Conservation (phyloP, 257 asterid species). For the Misopates orontium region DNA sequence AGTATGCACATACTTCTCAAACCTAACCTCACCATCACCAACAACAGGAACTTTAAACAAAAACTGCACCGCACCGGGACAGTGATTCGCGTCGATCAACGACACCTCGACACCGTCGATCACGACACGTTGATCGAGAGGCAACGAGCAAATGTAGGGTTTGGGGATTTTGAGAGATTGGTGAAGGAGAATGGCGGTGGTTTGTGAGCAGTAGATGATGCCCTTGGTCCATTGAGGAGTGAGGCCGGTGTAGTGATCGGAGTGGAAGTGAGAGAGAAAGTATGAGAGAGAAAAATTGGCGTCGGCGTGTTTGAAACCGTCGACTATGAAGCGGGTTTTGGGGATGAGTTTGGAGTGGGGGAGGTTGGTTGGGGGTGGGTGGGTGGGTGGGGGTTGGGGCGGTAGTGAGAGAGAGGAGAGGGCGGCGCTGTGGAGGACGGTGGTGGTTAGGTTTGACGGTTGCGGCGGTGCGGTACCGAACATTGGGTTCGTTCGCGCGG, state of each 20-base stretch:
- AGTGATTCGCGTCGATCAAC: constrained; percentile 82
- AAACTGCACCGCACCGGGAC: constrained; percentile 95
- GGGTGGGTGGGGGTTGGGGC: constrained; percentile 39
- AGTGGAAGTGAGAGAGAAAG: constrained; percentile 95
- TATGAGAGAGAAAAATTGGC: constrained; percentile 66
- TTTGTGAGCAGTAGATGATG: constrained; percentile 67
- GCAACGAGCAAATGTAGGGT: constrained; percentile 50
- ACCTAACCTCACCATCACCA: constrained; percentile 31
- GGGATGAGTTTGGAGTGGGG: constrained; percentile 80
- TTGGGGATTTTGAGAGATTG: constrained; percentile 59
- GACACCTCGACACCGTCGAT: constrained; percentile 69
- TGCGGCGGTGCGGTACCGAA: constrained; percentile 40
- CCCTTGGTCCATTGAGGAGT: constrained; percentile 74
- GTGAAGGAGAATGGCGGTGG: constrained; percentile 68
- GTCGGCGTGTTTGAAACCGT: constrained; percentile 69
- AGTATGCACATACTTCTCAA: constrained; percentile 82
- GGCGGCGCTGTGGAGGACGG: constrained; percentile 54
- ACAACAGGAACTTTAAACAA: constrained; percentile 60
- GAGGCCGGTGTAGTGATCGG: constrained; percentile 90
- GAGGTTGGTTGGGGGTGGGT: constrained; percentile 46
- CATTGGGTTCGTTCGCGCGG: background rate
- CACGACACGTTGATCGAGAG: constrained; percentile 41
- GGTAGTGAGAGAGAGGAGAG: constrained; percentile 42
- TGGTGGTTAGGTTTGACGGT: constrained; percentile 52
- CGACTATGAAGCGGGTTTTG: constrained; percentile 77